Evolutionary conservation across 805 yeast species (phyloP).

Genomic region (Nakazawaea siamensis): DNA sequence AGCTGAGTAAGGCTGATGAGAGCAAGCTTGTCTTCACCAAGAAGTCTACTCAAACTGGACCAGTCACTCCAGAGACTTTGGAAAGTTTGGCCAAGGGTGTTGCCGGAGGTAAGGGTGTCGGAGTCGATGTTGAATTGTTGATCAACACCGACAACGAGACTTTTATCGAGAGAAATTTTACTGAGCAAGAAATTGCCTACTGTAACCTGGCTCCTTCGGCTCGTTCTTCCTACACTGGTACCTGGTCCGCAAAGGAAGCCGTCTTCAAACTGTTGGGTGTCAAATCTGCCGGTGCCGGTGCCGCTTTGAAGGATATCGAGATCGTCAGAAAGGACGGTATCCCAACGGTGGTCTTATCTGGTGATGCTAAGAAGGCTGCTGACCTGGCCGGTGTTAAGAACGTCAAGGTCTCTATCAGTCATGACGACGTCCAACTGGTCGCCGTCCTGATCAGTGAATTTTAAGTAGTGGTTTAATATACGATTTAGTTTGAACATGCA

Average conservation of each 20-base stretch:
- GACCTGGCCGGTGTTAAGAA: conserved; percentile 54
- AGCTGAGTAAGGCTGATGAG: conserved; percentile 22
- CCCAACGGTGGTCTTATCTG: conserved; percentile 72
- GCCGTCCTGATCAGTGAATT: conserved; percentile 84
- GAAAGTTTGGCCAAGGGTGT: conserved; percentile 60
- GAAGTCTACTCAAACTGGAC: conserved; percentile 39
- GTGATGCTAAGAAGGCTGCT: conserved; percentile 74
- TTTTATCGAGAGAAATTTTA: conserved; percentile 88
- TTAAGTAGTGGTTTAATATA: conserved; percentile 15
- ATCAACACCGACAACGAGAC: conserved; percentile 85
- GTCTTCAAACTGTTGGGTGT: conserved; percentile 94
- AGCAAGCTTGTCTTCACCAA: conserved; percentile 35
- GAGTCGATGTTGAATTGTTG: conserved; percentile 93
- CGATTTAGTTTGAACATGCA: background rate
- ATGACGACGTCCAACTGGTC: conserved; percentile 94
- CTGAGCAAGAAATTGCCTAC: conserved; percentile 70
- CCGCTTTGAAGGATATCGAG: conserved; percentile 86
- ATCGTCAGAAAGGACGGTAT: conserved; percentile 69
- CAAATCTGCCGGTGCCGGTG: conserved; percentile 89
- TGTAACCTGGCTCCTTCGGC: conserved; percentile 69
- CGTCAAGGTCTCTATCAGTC: conserved; percentile 87
- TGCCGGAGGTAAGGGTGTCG: conserved; percentile 62
- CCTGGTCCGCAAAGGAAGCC: conserved; percentile 99
- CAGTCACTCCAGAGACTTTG: conserved; percentile 39
- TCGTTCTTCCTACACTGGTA: conserved; percentile 89